Evolutionary conservation across 2,329 filamentous ascomycete species (phyloP), one percentile per base, ranked within the genome.

Genomic region (Clonostachys solani): DNA sequence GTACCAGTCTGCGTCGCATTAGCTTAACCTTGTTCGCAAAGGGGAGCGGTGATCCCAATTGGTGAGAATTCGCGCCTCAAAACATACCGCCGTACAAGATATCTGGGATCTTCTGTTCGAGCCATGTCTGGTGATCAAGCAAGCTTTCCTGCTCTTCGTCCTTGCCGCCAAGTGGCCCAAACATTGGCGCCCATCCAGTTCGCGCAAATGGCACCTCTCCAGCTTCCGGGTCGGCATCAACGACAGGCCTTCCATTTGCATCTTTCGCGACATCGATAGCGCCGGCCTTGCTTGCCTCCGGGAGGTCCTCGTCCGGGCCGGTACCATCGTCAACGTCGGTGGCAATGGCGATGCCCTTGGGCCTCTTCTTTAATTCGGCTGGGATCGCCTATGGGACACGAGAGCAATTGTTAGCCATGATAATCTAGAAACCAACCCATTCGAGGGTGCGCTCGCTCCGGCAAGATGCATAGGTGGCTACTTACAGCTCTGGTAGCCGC

Each of bases 181-280:
- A 91, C 52, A 82, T 83, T 38, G 94, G 94, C 13, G 88, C 84
- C 94, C 94, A 97, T 44, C 94, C 94, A 6, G 91, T 89, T 17
- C 69, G 65, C 35, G 67, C 64, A 54, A 61, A 73, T 2, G 65
- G 64, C 12, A 58, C 53, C 49, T 72, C 80, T 60, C 78, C 73
- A 46, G 81, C 75, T 49, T 78, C 74, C 37, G 75, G 72, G 45
- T 75, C 69, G 47, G 72, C 82, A 55, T 78, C 77, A 38, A 64
- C 58, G 50, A 76, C 64, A 4, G 67, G 59, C 33, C 77, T 68
- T 48, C 75, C 71, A 51, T 80, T 61, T 49, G 72, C 63, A 57
- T 77, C 74, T 44, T 73, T 74, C 17, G 73, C 61, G 5, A 77
- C 62, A 7, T 78, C 75, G 43, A 92, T 64, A 33, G 81, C 87